A percentile compares a stretch with the other conserved stretches of the same genome.
Conservation (phyloP, 768 basidiomycete species). For the Lactarius tabidus region DNA sequence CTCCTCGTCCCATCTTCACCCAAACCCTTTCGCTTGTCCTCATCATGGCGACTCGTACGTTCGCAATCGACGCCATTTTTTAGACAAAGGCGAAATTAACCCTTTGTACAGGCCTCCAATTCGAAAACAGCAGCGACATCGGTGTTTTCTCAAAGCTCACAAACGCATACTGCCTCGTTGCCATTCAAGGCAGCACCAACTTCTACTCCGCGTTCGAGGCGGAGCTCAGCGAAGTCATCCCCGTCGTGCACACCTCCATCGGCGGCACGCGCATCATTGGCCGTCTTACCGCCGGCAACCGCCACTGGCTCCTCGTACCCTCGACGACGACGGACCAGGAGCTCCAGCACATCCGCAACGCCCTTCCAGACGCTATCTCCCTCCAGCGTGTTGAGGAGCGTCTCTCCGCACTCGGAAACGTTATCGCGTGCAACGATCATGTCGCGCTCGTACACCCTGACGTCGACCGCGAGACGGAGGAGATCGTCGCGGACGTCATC, state of each 20-base stretch:
- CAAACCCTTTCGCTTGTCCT: not conserved
- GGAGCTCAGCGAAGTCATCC: slow-evolving; percentile 88
- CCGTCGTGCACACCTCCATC: slow-evolving; percentile 94
- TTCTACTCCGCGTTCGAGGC: slow-evolving; percentile 98
- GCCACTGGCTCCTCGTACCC: slow-evolving; percentile 95
- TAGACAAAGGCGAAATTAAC: not conserved
- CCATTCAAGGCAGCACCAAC: slow-evolving; percentile 92
- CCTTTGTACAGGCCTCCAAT: slow-evolving; percentile 64
- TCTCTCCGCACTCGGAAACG: slow-evolving; percentile 94
- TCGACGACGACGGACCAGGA: slow-evolving; percentile 97
- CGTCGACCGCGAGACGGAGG: slow-evolving; percentile 96
- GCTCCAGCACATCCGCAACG: slow-evolving; percentile 94
- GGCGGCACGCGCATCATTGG: slow-evolving; percentile 93
- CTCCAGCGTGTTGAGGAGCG: slow-evolving; percentile 98
- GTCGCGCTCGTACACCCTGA: slow-evolving; percentile 99
- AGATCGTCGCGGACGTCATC: slow-evolving; percentile 98
- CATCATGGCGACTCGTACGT: slow-evolving; percentile 65
- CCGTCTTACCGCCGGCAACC: slow-evolving; percentile 92
- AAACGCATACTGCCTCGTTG: slow-evolving; percentile 94
- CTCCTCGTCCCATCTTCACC: not conserved
- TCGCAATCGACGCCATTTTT: not conserved
- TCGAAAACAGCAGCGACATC: slow-evolving; percentile 92
- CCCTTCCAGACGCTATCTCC: slow-evolving; percentile 87
- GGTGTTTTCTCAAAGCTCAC: slow-evolving; percentile 98
- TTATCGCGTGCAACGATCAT: slow-evolving; percentile 98